Evolutionary conservation across 306 rosid species (phyloP).

Genomic region (Medicago truncatula): DNA sequence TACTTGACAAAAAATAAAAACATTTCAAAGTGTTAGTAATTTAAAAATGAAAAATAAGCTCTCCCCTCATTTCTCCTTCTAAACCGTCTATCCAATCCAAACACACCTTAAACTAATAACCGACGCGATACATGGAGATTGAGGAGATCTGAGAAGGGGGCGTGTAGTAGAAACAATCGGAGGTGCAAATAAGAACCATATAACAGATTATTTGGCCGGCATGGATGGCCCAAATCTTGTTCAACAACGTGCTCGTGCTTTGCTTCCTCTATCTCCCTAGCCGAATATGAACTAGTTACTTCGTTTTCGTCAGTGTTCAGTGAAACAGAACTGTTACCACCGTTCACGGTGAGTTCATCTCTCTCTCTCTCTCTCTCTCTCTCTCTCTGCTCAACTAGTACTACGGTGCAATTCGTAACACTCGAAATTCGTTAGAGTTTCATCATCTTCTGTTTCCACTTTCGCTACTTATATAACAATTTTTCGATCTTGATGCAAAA

Average conservation of each 20-base stretch:
- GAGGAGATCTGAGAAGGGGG: not conserved
- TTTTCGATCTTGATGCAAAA: not conserved
- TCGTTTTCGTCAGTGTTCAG: not conserved
- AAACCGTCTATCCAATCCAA: too few relatives aligned
- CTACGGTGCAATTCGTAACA: not conserved
- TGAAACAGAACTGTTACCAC: slow-evolving; percentile 23
- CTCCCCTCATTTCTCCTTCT: too few relatives aligned
- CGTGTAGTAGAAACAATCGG: not conserved
- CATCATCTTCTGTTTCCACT: not conserved
- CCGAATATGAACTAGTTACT: not conserved
- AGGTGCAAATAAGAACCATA: not conserved
- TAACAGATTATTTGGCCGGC: slow-evolving; percentile 7
- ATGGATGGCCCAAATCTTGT: not conserved
- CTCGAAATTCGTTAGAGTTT: not conserved
- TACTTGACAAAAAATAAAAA: too few relatives aligned
- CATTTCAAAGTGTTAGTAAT: too few relatives aligned
- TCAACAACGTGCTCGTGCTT: not conserved
- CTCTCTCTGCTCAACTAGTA: not conserved
- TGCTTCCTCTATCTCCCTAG: not conserved
- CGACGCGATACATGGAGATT: too few relatives aligned
- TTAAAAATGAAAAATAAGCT: too few relatives aligned
- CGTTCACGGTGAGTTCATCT: slow-evolving; percentile 34
- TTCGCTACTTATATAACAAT: not conserved
- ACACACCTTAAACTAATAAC: too few relatives aligned
- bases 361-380: slow-evolving; percentile 22